These are phyloP conservation scores for Alliaria petiolata DNA, from an alignment of 345 rosid species.

Conservation along the genomic window DNA sequence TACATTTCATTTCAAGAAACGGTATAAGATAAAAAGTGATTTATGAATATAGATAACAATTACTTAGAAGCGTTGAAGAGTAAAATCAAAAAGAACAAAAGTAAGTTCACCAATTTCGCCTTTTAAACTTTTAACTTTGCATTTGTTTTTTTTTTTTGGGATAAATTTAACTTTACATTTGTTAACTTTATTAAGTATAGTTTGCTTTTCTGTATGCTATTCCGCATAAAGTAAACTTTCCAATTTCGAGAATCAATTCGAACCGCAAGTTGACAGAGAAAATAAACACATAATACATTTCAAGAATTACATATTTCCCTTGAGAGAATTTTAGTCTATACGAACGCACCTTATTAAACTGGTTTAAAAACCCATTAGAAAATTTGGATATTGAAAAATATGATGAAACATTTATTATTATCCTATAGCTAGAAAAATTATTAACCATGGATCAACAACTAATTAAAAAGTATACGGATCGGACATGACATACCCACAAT, in stretches of 20 bases:
- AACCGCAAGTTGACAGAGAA: conserved; percentile 16
- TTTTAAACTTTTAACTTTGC: background rate
- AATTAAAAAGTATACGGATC: conserved; percentile 9
- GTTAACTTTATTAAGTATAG: background rate
- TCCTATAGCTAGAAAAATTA: conserved; percentile 22
- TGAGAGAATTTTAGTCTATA: background rate
- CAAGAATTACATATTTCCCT: conserved; percentile 10
- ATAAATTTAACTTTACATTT: background rate
- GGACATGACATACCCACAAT: conserved; percentile 24
- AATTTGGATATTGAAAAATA: conserved; percentile 13
- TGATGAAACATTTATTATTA: conserved; percentile 8
- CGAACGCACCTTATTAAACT: conserved; percentile 19
- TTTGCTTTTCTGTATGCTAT: background rate
- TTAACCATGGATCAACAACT: conserved; percentile 14
- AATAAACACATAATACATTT: background rate
- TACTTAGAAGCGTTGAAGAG: background rate
- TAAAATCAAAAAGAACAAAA: background rate
- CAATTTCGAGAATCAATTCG: conserved; percentile 6
- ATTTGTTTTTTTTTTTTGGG: background rate
- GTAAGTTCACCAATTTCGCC: background rate
- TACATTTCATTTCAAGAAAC: too few species aligned
- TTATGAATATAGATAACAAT: too few species aligned
- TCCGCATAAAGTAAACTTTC: conserved; percentile 23
- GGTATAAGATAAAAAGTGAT: background rate
- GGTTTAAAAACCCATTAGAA: conserved; percentile 1